These are phyloP conservation scores for Solanum sejunctum DNA, from an alignment of 257 asterid species.

Conservation along the genomic window DNA sequence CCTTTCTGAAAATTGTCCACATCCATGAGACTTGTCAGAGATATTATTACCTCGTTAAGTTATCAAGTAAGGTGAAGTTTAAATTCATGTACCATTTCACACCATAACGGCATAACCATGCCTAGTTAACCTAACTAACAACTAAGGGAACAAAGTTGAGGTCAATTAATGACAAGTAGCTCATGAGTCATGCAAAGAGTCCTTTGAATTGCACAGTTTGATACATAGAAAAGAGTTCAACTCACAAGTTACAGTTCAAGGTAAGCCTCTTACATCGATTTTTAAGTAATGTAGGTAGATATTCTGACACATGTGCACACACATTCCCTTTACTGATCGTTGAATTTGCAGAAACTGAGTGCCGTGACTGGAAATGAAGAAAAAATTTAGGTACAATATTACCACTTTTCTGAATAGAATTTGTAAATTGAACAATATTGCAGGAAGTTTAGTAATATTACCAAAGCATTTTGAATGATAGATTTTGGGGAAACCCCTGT, in stretches of 20 bases:
- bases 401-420: neutral
- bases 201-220: neutral
- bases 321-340: conserved; percentile 11
- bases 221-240: neutral
- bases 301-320: conserved; percentile 15
- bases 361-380: conserved; percentile 14
- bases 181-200: neutral
- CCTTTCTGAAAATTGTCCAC: neutral
- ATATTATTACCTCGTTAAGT: neutral
- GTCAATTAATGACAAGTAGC: neutral
- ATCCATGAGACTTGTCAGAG: neutral
- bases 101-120: neutral
- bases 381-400: neutral
- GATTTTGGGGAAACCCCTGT: conserved; percentile 23
- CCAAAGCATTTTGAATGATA: conserved; percentile 26
- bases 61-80: neutral
- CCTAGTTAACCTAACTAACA: neutral
- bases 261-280: conserved; percentile 33
- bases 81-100: neutral
- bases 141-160: neutral
- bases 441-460: conserved; percentile 3
- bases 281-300: conserved; percentile 22
- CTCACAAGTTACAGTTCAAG: neutral
- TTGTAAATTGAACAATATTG: neutral
- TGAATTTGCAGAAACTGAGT: conserved; percentile 15